Evolutionary conservation across 2,329 filamentous ascomycete species (phyloP), one percentile per base, ranked within the genome.

Genomic region (Calonectria pseudoturangicola): DNA sequence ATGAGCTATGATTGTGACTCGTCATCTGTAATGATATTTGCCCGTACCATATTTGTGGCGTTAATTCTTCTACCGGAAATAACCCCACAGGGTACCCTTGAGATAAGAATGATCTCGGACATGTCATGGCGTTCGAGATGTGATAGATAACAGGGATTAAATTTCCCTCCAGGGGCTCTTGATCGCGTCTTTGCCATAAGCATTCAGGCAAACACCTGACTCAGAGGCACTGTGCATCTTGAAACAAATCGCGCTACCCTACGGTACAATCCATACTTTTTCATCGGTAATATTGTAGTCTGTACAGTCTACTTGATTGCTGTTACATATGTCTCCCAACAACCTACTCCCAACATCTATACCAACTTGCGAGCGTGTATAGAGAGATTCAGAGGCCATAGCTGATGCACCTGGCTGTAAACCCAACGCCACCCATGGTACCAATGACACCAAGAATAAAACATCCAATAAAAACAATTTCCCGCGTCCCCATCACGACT

Each of bases 341-440:
- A 45, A 68, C 50, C 58, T 54, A 47, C 70, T 56, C 25, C 33
- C 41, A 21, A 28, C 47, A 63, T 77, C 72, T 75, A 78, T 72
- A 56, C 28, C 45, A 36, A 58, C 64, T 41, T 18, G 68, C 65
- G 62, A 69, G 65, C 28, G 69, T 66, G 51, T 56, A 73, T 69
- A 64, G 43, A 62, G 43, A 62, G 58, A 72, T 67, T 28, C 67
- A 60, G 28, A 71, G 75, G 70, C 51, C 58, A 62, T 66, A 70
- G 41, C 72, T 73, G 47, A 73, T 75, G 68, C 70, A 70, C 70
- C 72, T 60, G 43, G 64, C 48, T 73, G 41, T 51, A 66, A 27
- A 66, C 56, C 76, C 65, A 73, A 74, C 70, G 51, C 66, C 71
- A 51, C 65, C 70, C 63, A 72, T 70, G 68, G 43, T 54, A 41